These are phyloP conservation scores for Incumbomyces delicatus DNA, from an alignment of 2,329 filamentous ascomycete genomes.

Conservation along the genomic window DNA sequence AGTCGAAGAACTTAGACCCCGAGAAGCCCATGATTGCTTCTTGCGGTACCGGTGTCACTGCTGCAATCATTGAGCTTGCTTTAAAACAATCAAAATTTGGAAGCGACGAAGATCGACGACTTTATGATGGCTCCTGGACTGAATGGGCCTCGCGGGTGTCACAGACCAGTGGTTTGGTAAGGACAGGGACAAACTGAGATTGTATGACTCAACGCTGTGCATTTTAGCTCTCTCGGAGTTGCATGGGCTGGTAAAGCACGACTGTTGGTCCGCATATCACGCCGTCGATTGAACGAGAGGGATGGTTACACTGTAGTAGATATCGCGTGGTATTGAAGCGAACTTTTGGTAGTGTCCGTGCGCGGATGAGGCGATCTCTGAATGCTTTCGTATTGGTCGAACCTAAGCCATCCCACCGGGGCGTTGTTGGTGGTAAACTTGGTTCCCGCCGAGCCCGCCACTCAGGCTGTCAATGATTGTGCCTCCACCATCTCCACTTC, in stretches of 20 bases:
- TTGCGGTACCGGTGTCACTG: constrained; percentile 91
- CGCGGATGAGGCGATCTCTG: too few species aligned
- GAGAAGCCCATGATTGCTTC: constrained; percentile 72
- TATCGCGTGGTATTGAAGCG: too few species aligned
- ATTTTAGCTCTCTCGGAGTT: background rate
- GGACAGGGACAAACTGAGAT: constrained; percentile 5
- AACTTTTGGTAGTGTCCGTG: too few species aligned
- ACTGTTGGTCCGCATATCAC: too few species aligned
- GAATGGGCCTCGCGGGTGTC: constrained; percentile 44
- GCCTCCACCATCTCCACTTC: constrained; percentile 7
- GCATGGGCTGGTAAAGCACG: background rate
- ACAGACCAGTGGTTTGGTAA: constrained; percentile 36
- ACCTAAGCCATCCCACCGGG: too few species aligned
- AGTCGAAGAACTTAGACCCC: constrained; percentile 68
- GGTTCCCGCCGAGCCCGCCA: too few species aligned
- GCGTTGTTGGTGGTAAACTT: too few species aligned
- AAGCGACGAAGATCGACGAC: constrained; percentile 53
- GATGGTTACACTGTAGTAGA: too few species aligned
- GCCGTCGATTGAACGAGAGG: too few species aligned
- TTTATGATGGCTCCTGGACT: constrained; percentile 98
- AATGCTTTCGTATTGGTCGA: too few species aligned
- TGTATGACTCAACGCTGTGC: background rate
- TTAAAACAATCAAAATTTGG: constrained; percentile 69
- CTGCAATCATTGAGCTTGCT: constrained; percentile 80
- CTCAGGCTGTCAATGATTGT: background rate